Base-by-base conservation (phyloP, 208 protist genomes). In the Kentomonas sorsogonicus region DNA sequence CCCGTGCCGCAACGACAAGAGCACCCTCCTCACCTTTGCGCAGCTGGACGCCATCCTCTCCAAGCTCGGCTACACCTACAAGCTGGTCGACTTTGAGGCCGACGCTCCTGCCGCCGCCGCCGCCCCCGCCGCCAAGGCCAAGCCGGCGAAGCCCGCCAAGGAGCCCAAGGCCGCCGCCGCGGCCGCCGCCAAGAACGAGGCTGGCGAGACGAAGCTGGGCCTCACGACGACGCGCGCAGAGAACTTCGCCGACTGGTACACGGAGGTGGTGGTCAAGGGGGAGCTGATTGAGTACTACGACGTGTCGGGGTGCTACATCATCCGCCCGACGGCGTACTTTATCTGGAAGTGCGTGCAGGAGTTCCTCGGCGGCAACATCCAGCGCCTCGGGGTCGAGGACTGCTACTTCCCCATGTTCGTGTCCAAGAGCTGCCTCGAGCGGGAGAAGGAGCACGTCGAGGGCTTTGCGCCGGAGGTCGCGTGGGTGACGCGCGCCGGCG, bases 261-360 rank as follows among this genome's bases (percentile, higher is more conserved):
- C 77, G 26, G 86, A 99, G 69, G 92, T 98, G 11, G 97, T 99
- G 66, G 94, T 79, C 26, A 95, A 97, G 62, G 71, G 86, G 22
- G 98, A 99, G 79, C 94, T 99, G 88, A 98, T 99, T 61, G 97
- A 99, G 51, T 99, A 99, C 83, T 99, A 99, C 82, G 98, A 99
- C 79, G 95, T 99, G 36, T 98, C 93, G 20, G 98, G 98, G 16
- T 99, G 96, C 77, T 98, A 98, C 78, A 98, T 99, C 65, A 91
- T 99, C 10, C 93, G 97, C 48, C 98, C 98, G 25, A 98, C 95
- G 93, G 77, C 96, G 3, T 99, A 83, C 70, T 82, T 73, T 53
- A 96, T 99, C 45, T 99, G 98, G 98, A 97, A 98, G 63, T 51
- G 66, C 20, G 90, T 99, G 56, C 87, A 98, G 83, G 74, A 80